These are phyloP conservation scores for Populus alba DNA, from an alignment of 345 rosid genomes.

Conservation along the genomic window DNA sequence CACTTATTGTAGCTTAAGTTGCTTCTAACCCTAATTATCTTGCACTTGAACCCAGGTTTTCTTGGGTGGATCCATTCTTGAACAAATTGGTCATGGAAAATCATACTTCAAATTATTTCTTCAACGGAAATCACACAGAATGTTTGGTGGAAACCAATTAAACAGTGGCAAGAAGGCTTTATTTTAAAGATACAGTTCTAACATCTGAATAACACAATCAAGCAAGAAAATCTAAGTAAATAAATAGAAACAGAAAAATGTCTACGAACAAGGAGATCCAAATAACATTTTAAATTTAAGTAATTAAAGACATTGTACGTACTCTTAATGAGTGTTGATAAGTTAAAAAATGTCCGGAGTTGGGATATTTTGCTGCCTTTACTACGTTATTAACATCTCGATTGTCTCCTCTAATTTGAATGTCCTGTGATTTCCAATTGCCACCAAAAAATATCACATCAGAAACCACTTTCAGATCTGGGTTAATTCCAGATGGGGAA, in stretches of 20 bases:
- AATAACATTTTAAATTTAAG: background rate
- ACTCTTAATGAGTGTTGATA: slow-evolving; percentile 73
- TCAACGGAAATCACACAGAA: no score
- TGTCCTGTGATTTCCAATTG: slow-evolving; percentile 48
- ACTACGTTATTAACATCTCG: slow-evolving; percentile 59
- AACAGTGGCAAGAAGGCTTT: no score
- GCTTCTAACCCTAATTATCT: no score
- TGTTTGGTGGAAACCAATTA: no score
- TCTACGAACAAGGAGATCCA: background rate
- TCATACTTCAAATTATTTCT: no score
- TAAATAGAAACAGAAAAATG: background rate
- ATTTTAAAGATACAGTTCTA: no score
- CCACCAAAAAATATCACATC: background rate
- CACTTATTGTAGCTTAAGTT: no score
- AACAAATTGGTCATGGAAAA: no score
- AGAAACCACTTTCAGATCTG: background rate
- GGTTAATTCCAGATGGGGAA: background rate
- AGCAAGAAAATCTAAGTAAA: background rate
- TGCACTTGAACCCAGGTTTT: no score
- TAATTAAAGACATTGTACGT: slow-evolving; percentile 8
- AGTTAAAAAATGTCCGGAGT: slow-evolving; percentile 58
- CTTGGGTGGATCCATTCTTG: no score
- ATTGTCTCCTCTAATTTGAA: slow-evolving; percentile 69
- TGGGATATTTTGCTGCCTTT: slow-evolving; percentile 56
- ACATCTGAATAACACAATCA: background rate